phyloP scores from a whole-genome alignment of 768 basidiomycete genomes.

The Postia placenta region DNA sequence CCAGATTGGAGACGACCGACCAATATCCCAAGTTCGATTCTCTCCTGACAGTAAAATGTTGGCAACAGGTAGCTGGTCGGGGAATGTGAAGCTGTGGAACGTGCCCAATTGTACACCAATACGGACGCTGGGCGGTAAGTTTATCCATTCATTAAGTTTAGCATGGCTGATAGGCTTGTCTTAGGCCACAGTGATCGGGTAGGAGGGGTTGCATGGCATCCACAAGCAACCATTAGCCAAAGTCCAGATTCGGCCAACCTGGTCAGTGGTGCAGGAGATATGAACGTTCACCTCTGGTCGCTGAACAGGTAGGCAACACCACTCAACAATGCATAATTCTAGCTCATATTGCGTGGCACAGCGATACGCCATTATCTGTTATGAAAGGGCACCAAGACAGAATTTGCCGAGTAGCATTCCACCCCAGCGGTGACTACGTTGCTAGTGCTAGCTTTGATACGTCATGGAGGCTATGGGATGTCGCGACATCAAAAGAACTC shows the following conservation, averaged over 20 bases:
- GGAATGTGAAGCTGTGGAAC: conserved; percentile 92
- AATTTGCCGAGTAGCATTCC: conserved; percentile 92
- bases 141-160: no score
- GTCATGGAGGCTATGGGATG: conserved; percentile 97
- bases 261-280: conserved; percentile 88
- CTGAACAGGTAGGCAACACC: conserved; percentile 55
- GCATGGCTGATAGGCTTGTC: not conserved
- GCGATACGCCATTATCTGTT: conserved; percentile 80
- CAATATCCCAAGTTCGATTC: conserved; percentile 90
- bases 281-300: conserved; percentile 84
- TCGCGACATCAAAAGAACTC: conserved; percentile 72
- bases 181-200: conserved; percentile 85
- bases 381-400: conserved; percentile 87
- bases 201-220: conserved; percentile 98
- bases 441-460: conserved; percentile 96
- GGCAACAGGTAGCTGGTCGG: conserved; percentile 95
- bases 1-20: conserved; percentile 95
- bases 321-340: not conserved
- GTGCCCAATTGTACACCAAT: conserved; percentile 85
- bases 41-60: conserved; percentile 85
- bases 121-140: conserved; percentile 64
- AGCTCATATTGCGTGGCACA: conserved; percentile 23
- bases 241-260: conserved; percentile 66
- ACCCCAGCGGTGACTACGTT: conserved; percentile 90
- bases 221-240: conserved; percentile 76